These are phyloP conservation scores for Pinus taeda DNA, from an alignment of 75 land plant species.

Conservation along the genomic window DNA sequence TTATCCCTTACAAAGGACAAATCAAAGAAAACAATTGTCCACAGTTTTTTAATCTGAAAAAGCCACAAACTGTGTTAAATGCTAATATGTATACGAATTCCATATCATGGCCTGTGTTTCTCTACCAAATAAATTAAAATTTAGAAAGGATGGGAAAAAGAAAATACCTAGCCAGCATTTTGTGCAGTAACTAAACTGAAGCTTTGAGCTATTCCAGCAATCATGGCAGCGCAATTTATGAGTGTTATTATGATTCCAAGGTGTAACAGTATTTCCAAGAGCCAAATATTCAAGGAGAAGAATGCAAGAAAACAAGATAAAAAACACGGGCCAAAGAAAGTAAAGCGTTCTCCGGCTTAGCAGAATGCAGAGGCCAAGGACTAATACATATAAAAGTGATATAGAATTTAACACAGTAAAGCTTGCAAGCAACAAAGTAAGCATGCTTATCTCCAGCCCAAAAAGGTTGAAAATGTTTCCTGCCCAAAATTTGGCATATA, in stretches of 20 bases:
- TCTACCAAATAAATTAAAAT: neutral
- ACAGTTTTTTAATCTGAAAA: neutral
- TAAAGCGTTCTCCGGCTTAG: slow-evolving; percentile 48
- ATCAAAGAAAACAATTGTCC: neutral
- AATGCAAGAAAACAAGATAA: slow-evolving; percentile 70
- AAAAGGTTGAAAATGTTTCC: slow-evolving; percentile 80
- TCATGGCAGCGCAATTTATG: slow-evolving; percentile 62
- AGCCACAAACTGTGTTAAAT: neutral
- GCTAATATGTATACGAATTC: neutral
- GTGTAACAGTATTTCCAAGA: slow-evolving; percentile 46
- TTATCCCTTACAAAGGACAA: neutral
- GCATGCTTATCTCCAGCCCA: slow-evolving; percentile 95
- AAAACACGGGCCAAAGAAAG: slow-evolving; percentile 77
- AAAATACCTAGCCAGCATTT: slow-evolving; percentile 95
- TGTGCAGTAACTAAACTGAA: slow-evolving; percentile 55
- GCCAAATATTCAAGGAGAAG: slow-evolving; percentile 80
- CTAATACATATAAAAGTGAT: slow-evolving; percentile 73
- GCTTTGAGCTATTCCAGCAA: slow-evolving; percentile 67
- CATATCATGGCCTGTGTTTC: neutral
- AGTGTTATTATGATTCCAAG: slow-evolving; percentile 23
- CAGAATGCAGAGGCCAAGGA: slow-evolving; percentile 73
- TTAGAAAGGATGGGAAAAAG: slow-evolving; percentile 5
- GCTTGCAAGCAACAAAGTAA: slow-evolving; percentile 78
- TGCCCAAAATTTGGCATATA: slow-evolving; percentile 60
- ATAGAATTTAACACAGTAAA: slow-evolving; percentile 83